Evolutionary conservation across 1,139 yeast species (phyloP).

Genomic region (Protomyces macrosporus): DNA sequence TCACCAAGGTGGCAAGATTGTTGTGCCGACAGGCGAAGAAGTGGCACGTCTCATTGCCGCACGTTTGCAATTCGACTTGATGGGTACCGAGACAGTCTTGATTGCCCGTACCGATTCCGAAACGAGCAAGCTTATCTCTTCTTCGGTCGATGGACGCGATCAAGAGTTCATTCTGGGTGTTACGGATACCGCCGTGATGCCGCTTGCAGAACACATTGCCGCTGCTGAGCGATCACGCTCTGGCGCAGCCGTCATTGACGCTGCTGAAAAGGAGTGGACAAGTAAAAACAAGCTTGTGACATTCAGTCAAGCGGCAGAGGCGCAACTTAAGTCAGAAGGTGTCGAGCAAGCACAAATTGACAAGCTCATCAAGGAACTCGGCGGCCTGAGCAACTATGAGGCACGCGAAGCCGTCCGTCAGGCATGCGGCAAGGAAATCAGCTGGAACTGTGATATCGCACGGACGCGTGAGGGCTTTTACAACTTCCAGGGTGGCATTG

Average conservation of each 20-base stretch:
- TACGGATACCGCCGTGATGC: slow-evolving; percentile 41
- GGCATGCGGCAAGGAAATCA: slow-evolving; percentile 39
- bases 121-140: slow-evolving; percentile 51
- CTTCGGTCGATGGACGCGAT: slow-evolving; percentile 53
- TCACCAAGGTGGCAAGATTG: slow-evolving; percentile 57
- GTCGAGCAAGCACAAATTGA: slow-evolving; percentile 40
- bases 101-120: slow-evolving; percentile 62
- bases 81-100: slow-evolving; percentile 55
- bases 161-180: slow-evolving; percentile 53
- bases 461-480: slow-evolving; percentile 56
- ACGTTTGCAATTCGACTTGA: slow-evolving; percentile 59
- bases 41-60: slow-evolving; percentile 54
- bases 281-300: slow-evolving; percentile 45
- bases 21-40: slow-evolving; percentile 59
- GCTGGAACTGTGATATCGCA: slow-evolving; percentile 50
- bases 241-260: slow-evolving; percentile 39
- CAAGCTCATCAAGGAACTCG: slow-evolving; percentile 35
- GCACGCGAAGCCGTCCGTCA: slow-evolving; percentile 40
- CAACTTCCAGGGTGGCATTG: slow-evolving; percentile 48
- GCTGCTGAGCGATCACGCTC: slow-evolving; percentile 46
- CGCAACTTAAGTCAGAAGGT: slow-evolving; percentile 35
- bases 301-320: slow-evolving; percentile 47
- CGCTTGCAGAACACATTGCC: slow-evolving; percentile 47
- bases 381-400: slow-evolving; percentile 39
- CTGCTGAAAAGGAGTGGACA: slow-evolving; percentile 47